phyloP scores from a whole-genome alignment of 129 eudicot species.

The Flaveria bidentis region DNA sequence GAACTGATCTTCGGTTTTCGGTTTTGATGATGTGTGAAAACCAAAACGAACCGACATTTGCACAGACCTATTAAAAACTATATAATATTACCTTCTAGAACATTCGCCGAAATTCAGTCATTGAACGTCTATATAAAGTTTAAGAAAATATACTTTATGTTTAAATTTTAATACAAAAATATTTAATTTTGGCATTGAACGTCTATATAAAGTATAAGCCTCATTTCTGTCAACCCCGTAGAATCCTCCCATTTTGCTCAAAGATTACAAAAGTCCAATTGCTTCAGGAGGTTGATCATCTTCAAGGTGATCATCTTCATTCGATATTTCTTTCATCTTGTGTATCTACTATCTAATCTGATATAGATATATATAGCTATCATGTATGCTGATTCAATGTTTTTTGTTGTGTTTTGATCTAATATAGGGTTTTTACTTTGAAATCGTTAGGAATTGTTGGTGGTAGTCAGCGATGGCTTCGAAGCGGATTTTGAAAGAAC shows the following conservation, averaged over 20 bases:
- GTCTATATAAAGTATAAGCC: neutral
- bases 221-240: neutral
- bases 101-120: too few species aligned
- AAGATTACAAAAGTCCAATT: neutral
- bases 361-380: neutral
- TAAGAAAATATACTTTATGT: too few species aligned
- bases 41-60: too few species aligned
- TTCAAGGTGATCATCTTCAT: slow-evolving; percentile 19
- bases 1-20: too few species aligned
- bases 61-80: too few species aligned
- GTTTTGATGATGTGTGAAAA: too few species aligned
- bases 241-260: slow-evolving; percentile 10
- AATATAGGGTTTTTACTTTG: slow-evolving; percentile 41
- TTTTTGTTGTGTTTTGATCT: slow-evolving; percentile 1
- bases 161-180: too few species aligned
- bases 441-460: slow-evolving; percentile 9
- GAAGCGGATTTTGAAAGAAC: slow-evolving; percentile 61
- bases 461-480: slow-evolving; percentile 53
- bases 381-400: neutral
- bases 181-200: too few species aligned
- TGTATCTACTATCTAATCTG: neutral
- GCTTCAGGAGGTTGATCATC: slow-evolving; percentile 1
- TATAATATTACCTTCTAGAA: too few species aligned
- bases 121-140: too few species aligned
- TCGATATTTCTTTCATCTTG: too few species aligned